A percentile compares a stretch with the other conserved stretches of the same genome.
These are phyloP conservation scores for Ceratopteris richardii DNA, from an alignment of 75 land plant species.

Conservation along the genomic window DNA sequence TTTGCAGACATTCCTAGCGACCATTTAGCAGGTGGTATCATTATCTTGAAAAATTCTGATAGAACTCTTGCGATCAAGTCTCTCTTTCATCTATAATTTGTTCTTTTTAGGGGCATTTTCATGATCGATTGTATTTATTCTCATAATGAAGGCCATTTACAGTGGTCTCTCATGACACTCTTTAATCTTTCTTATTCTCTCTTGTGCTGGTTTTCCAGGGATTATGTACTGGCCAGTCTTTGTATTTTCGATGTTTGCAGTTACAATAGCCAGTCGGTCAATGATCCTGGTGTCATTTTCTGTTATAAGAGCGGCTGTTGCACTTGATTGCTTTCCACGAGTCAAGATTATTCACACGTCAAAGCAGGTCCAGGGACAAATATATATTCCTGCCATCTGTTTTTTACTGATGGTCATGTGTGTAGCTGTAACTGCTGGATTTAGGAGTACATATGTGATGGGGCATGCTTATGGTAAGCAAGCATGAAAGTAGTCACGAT, in stretches of 20 bases:
- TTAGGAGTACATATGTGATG: slow-evolving; percentile 48
- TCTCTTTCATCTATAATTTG: no score
- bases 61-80: no score
- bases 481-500: no score
- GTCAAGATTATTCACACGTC: slow-evolving; percentile 84
- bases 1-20: no score
- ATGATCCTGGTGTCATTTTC: slow-evolving; percentile 89
- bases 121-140: no score
- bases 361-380: slow-evolving; percentile 70
- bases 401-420: slow-evolving; percentile 79
- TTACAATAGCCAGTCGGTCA: slow-evolving; percentile 91
- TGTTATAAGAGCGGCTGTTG: slow-evolving; percentile 60
- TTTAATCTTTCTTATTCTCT: no score
- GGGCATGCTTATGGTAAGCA: slow-evolving; percentile 77
- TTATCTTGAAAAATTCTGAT: no score
- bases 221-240: slow-evolving; percentile 61
- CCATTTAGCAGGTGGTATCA: no score
- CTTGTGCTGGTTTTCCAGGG: no score
- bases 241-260: slow-evolving; percentile 63
- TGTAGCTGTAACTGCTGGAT: slow-evolving; percentile 71
- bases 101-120: no score
- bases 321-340: slow-evolving; percentile 77
- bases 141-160: no score
- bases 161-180: no score
- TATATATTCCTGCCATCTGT: slow-evolving; percentile 84